Evolutionary conservation across 495 filamentous ascomycete genomes (phyloP), one percentile per base, ranked within the genome.

Genomic region (Beverwykella pulmonaria): DNA sequence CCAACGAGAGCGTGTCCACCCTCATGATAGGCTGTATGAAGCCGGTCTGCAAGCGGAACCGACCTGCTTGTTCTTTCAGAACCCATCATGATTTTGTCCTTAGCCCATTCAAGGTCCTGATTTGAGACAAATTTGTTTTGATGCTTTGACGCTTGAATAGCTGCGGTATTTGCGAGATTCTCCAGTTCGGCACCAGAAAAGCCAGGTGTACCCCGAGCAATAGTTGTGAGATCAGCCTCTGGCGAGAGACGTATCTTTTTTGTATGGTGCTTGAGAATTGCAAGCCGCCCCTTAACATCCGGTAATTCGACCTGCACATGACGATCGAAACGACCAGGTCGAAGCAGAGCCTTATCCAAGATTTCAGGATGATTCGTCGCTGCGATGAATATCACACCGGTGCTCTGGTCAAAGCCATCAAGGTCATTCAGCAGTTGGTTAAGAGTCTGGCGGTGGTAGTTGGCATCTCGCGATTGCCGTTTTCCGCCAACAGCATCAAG

Each of bases 361-460:
- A 92, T 77, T 75, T 97, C 86, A 22, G 95, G 94, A 74, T 96
- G 97, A 77, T 98, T 98, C 58, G 94, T 98, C 0, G 94, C 94
- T 41, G 87, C 94, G 54, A 98, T 85, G 72, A 98, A 91, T 73
- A 98, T 96, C 44, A 98, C 93, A 66, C 92, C 90, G 50, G 87
- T 94, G 69, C 88, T 90, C 74, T 96, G 93, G 23, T 93, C 91
- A 75, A 98, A 98, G 53, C 94, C 94, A 73, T 98, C 94, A 39
- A 98, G 86, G 73, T 98, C 95, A n/a, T 94, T 97, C 19, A 98
- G 86, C 41, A 98, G 85, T 77, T 98, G 95, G 73, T 98, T 98
- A 67, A 98, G 83, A 0, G 94, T 98, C 74, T 98, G 94, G 72
- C 96, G 96, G 34, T 92, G 90, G 72, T 98, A 97, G n/a, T 92